A percentile compares a stretch with the other conserved stretches of the same genome.
Evolutionary conservation across 768 basidiomycete genomes (phyloP).

Genomic region (Lactarius evosmus): DNA sequence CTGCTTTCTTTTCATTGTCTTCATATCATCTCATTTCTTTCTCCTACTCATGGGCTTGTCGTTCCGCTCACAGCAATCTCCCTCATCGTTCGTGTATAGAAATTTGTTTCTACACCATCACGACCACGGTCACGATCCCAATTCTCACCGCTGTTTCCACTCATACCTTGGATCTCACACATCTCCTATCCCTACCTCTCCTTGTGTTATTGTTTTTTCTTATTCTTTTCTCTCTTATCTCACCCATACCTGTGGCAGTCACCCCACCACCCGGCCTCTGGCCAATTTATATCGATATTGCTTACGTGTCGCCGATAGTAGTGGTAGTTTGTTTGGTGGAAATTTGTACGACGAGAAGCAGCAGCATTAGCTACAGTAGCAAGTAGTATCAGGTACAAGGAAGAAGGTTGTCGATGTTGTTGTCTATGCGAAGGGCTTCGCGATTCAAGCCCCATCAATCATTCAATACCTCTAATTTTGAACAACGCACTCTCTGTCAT

Average conservation of each 20-base stretch:
- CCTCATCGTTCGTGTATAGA: conserved; percentile 27
- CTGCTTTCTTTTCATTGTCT: neutral
- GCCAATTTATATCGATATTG: conserved; percentile 5
- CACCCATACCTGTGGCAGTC: conserved; percentile 4
- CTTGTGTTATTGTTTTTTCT: conserved; percentile 23
- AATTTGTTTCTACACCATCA: conserved; percentile 11
- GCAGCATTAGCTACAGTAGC: conserved; percentile 21
- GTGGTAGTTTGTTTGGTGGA: neutral
- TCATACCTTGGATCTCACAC: conserved; percentile 10
- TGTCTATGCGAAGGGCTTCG: conserved; percentile 49
- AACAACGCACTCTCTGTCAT: neutral
- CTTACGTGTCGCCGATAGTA: neutral
- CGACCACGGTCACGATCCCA: conserved; percentile 18
- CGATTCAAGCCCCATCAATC: conserved; percentile 40
- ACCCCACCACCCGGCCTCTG: neutral
- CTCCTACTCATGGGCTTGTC: conserved; percentile 13
- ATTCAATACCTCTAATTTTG: conserved; percentile 31
- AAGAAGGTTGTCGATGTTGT: neutral
- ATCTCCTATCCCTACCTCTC: neutral
- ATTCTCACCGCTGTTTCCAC: neutral
- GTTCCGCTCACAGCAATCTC: conserved; percentile 21
- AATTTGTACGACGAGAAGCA: conserved; percentile 18
- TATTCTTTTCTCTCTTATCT: conserved; percentile 11
- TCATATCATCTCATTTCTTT: conserved; percentile 13
- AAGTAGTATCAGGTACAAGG: conserved; percentile 27